Percentiles rank a stretch among this genome's conserved stretches.
Evolutionary conservation across 139 green algal genomes (phyloP).

Genomic region (Microglena sp.): DNA sequence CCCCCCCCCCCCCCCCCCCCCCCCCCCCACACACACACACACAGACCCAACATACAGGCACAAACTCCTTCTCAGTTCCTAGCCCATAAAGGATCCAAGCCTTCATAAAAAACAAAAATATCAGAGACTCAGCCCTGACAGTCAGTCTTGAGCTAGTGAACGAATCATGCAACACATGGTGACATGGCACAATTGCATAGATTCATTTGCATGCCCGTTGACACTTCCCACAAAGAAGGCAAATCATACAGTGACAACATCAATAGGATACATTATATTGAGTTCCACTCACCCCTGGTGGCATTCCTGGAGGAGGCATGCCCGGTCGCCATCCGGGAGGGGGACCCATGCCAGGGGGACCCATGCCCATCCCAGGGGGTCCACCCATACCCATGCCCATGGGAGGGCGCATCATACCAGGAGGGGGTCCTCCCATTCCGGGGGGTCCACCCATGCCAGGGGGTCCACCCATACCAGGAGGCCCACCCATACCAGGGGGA

Average conservation of each 20-base stretch:
- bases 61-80: too few species aligned
- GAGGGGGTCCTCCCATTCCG: neutral
- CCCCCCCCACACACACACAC: too few species aligned
- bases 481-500: neutral
- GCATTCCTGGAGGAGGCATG: constrained; percentile 40
- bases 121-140: neutral
- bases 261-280: neutral
- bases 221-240: too few species aligned
- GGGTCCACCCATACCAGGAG: neutral
- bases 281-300: constrained; percentile 4
- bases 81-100: too few species aligned
- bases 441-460: neutral
- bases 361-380: constrained; percentile 12
- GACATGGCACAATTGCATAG: neutral
- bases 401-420: constrained; percentile 18
- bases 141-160: neutral
- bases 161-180: neutral
- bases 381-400: constrained; percentile 37
- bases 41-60: too few species aligned
- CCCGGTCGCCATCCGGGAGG: constrained; percentile 22
- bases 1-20: too few species aligned
- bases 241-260: neutral
- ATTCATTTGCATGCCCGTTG: neutral
- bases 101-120: neutral
- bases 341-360: constrained; percentile 3